Base-by-base conservation (phyloP, 495 filamentous ascomycete genomes). In the Peziza echinospora region DNA sequence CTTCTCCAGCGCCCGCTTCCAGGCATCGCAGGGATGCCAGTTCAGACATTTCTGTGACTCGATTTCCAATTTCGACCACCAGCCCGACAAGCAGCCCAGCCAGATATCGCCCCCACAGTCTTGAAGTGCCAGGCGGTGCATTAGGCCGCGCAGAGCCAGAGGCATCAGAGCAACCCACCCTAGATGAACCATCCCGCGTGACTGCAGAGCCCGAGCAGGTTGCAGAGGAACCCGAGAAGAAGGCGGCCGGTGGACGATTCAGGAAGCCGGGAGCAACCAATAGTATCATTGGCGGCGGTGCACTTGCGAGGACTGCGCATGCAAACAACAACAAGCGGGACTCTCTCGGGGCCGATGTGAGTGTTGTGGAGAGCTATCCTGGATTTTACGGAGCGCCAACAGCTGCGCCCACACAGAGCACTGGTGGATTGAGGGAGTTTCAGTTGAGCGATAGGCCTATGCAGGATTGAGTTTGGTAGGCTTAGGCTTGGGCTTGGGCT, bases 41-140 rank as follows among this genome's bases (percentile, higher is more conserved):
- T 55, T 80, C 74, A 45, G 84, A 86, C 47, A 80, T 7, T 11
- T 73, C 77, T 51, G 79, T 76, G 61, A 84, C 69, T 37, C 70
- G 89, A 17, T 97, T 97, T 68, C 89, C 89, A 7, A 78, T 97
- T 51, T 69, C 75, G 39, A 79, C 79, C 34, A 21, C 77, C 77
- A 28, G 67, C 75, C 17, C 71, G 73, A 24, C 60, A 67, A 16
- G 64, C 66, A 66, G 63, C 46, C 66, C 68, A 41, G 65, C 67
- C 43, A 19, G 25, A 34, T 53, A 48, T 41, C 47, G 45, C 51
- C 61, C 47, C 42, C 43, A 47, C 37, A 51, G 53, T 53, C 63
- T 84, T 17, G 80, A 82, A 43, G 78, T 81, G 21, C 77, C 77
- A 24, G 56, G 51, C 43, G 66, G 52, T 40, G 57, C 49, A 67